Evolutionary conservation across 257 asterid species (phyloP), one percentile per base, ranked within the genome.

Genomic region (Salvia hispanica): DNA sequence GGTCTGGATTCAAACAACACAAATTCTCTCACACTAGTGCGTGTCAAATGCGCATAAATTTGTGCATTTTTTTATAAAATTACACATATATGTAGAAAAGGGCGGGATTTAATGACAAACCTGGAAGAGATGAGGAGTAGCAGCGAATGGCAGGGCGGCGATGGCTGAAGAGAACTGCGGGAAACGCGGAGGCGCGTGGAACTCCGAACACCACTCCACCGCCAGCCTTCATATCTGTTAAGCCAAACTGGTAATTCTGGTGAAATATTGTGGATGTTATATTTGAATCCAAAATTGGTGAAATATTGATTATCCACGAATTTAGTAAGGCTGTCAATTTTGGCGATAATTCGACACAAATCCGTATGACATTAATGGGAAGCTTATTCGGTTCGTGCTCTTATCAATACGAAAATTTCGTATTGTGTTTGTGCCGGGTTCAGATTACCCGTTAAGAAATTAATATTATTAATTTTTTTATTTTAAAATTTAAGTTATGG

Each of bases 181-280:
- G 86, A 45, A 78, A 74, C 43, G 70, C 82, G 78, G 91, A 83
- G 91, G 88, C 82, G 88, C 88, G 90, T 83, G 95, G 90, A 79
- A 86, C 78, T 21, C 96, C 91, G 62, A 84, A 74, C 79, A 79
- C 79, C 48, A 84, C 62, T 77, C 92, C 95, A 55, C 94, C 87
- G 59, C 86, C 81, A 31, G 76, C 78, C 70, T 79, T 85, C 97
- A 93, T 88, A 74, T 77, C 80, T 79, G 71, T 71, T 68, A 54
- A 61, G 31, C 39, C 54, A 72, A 46, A 43, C 58, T 47, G 69
- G 58, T 25, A 58, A 62, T 63, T 57, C 55, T 48, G 44, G 64
- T 64, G n/a, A n/a, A n/a, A n/a, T n/a, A 64, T 40, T 62, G 76
- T 74, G 80, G 82, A 50, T 54, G 13, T 46, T 70, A 25, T 34